phyloP scores from a whole-genome alignment of 345 rosid genomes.

The Arabidopsis suecica region DNA sequence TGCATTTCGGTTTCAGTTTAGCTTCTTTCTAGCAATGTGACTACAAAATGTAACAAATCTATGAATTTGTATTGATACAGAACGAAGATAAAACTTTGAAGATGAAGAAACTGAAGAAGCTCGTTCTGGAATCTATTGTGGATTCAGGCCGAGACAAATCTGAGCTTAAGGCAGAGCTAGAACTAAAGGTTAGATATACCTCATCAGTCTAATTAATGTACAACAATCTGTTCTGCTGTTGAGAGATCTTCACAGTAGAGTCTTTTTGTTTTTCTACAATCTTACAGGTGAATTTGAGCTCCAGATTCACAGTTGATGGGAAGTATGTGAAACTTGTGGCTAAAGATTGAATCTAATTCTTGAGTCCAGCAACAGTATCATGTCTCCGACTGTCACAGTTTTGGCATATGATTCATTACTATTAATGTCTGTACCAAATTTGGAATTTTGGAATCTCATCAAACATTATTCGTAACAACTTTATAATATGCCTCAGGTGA shows the following conservation, averaged over 20 bases:
- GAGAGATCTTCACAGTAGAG: slow-evolving; percentile 1
- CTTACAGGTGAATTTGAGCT: slow-evolving; percentile 69
- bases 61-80: slow-evolving; percentile 45
- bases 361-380: slow-evolving; percentile 9
- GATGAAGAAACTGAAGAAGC: slow-evolving; percentile 72
- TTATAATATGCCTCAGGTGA: too few species aligned
- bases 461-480: not conserved
- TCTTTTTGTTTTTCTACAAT: not conserved
- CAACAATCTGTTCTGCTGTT: not conserved
- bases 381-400: slow-evolving; percentile 27
- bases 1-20: not conserved
- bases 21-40: not conserved
- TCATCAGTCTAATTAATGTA: not conserved
- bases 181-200: slow-evolving; percentile 63
- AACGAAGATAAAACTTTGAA: slow-evolving; percentile 65
- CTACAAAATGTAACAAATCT: slow-evolving; percentile 9
- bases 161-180: slow-evolving; percentile 50
- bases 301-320: slow-evolving; percentile 61
- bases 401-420: slow-evolving; percentile 33
- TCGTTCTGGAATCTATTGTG: slow-evolving; percentile 55
- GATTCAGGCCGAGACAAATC: slow-evolving; percentile 60
- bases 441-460: slow-evolving; percentile 34
- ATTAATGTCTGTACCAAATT: slow-evolving; percentile 28
- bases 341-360: slow-evolving; percentile 45
- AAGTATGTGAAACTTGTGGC: slow-evolving; percentile 64